Conservation (phyloP, 1,284 basidiomycete genomes). For the Amylostereum chailletii region DNA sequence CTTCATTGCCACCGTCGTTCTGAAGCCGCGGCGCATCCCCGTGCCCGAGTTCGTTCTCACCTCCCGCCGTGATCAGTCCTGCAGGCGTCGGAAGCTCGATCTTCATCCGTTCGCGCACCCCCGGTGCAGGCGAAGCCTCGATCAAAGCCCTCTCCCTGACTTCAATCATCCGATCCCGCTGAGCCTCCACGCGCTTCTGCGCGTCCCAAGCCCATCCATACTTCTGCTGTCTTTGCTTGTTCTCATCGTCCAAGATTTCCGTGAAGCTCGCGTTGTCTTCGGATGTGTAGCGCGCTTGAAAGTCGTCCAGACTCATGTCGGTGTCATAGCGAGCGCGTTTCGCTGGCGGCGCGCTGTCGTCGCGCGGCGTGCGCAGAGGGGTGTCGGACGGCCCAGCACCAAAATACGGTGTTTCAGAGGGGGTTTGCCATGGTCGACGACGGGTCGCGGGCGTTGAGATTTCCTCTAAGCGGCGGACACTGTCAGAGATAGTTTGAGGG, state of each 20-base stretch:
- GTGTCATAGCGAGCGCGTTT: slow-evolving; percentile 55
- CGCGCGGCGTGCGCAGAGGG: slow-evolving; percentile 40
- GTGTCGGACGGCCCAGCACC: slow-evolving; percentile 55
- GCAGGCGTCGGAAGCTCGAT: slow-evolving; percentile 49
- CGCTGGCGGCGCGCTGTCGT: slow-evolving; percentile 28
- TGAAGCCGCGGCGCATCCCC: slow-evolving; percentile 19
- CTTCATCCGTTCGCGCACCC: slow-evolving; percentile 56
- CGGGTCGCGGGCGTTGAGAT: slow-evolving; percentile 45
- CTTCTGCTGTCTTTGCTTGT: slow-evolving; percentile 65
- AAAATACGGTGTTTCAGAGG: slow-evolving; percentile 53
- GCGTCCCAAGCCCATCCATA: slow-evolving; percentile 91
- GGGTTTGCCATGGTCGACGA: slow-evolving; percentile 38
- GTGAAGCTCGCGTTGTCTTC: slow-evolving; percentile 95
- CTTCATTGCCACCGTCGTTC: slow-evolving; percentile 24
- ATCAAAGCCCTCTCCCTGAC: slow-evolving; percentile 57
- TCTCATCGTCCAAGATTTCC: slow-evolving; percentile 83
- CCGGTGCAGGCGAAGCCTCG: slow-evolving; percentile 53
- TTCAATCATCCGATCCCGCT: slow-evolving; percentile 54
- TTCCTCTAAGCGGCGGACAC: slow-evolving; percentile 65
- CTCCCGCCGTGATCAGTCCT: slow-evolving; percentile 44
- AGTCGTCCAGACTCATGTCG: slow-evolving; percentile 66
- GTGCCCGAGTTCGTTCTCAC: slow-evolving; percentile 16
- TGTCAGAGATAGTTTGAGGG: slow-evolving; percentile 61
- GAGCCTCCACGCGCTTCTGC: slow-evolving; percentile 67
- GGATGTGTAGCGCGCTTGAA: slow-evolving; percentile 87